These are phyloP conservation scores for Tricholomella constricta DNA, from an alignment of 768 basidiomycete species.

Conservation along the genomic window DNA sequence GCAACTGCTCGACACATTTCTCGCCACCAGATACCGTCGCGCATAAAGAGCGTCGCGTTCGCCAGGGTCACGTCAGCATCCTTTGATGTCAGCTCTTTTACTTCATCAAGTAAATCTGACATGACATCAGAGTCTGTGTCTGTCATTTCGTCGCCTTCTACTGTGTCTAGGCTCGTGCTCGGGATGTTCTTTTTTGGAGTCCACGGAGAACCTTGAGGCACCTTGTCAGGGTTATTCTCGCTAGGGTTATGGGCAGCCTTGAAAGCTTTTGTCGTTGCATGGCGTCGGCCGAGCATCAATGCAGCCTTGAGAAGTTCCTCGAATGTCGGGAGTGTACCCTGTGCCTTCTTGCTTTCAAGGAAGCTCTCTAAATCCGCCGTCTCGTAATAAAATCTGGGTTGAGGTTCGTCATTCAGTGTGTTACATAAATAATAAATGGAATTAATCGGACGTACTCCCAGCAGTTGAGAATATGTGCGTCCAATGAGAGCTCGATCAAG, in stretches of 20 bases:
- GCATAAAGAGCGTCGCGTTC: constrained; percentile 22
- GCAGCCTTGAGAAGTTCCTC: constrained; percentile 7
- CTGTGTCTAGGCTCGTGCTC: background rate
- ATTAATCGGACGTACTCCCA: constrained; percentile 17
- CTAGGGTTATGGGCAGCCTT: background rate
- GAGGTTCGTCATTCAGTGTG: too few relatives aligned
- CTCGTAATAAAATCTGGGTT: constrained; percentile 1
- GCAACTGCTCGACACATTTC: constrained; percentile 24
- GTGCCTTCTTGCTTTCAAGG: background rate
- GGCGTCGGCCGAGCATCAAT: background rate
- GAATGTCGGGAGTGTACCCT: constrained; percentile 1
- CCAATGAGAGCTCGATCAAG: constrained; percentile 18
- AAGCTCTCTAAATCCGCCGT: constrained; percentile 11
- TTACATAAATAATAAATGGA: too few relatives aligned
- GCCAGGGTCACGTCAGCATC: constrained; percentile 18
- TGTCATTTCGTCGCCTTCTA: constrained; percentile 1
- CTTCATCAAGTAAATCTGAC: too few relatives aligned
- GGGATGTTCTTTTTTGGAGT: background rate
- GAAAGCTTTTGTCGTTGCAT: constrained; percentile 8
- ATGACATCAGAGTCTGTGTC: background rate
- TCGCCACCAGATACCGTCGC: constrained; percentile 23
- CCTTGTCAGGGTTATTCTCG: background rate
- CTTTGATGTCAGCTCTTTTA: background rate
- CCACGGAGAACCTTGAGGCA: constrained; percentile 8
- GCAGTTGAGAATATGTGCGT: constrained; percentile 21